Percentiles rank a stretch among this genome's conserved stretches.
Conservation (phyloP, 2,329 filamentous ascomycete genomes). For the Pseudocercospora crystallina region DNA sequence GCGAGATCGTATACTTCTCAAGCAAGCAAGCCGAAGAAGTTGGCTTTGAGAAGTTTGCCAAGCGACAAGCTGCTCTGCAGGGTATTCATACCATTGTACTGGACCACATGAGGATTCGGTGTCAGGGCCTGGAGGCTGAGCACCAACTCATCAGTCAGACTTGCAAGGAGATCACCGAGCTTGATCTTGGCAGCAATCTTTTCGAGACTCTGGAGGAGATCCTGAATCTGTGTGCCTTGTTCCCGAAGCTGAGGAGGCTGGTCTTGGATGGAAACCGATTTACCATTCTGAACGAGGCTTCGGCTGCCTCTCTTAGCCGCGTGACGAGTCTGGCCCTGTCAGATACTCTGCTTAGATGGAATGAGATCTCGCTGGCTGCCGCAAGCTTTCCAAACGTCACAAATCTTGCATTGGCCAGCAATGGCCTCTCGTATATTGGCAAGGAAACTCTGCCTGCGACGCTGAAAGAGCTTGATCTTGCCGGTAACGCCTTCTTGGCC, state of each 20-base stretch:
- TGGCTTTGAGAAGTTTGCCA: conserved; percentile 89
- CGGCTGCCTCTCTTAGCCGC: not conserved
- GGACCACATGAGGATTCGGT: conserved; percentile 67
- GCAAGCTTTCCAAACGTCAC: conserved; percentile 58
- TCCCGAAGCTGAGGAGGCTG: conserved; percentile 59
- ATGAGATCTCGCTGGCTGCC: conserved; percentile 42
- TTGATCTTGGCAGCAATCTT: conserved; percentile 84
- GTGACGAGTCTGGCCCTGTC: conserved; percentile 46
- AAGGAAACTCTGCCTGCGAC: conserved; percentile 46
- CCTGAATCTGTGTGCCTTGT: conserved; percentile 66
- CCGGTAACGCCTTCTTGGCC: conserved; percentile 67
- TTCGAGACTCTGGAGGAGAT: conserved; percentile 69
- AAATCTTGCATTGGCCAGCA: conserved; percentile 48
- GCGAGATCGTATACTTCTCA: conserved; percentile 67
- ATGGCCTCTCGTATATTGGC: conserved; percentile 35
- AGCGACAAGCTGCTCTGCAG: conserved; percentile 72
- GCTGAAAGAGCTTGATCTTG: conserved; percentile 65
- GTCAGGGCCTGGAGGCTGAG: conserved; percentile 16
- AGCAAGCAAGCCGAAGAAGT: conserved; percentile 88
- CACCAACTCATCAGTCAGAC: conserved; percentile 53
- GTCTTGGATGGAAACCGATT: conserved; percentile 66
- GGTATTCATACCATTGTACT: conserved; percentile 80
- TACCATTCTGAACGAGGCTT: not conserved
- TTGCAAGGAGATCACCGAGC: conserved; percentile 63
- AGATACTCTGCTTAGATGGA: conserved; percentile 45